Evolutionary conservation across 2,329 filamentous ascomycete species (phyloP), one percentile per base, ranked within the genome.

Genomic region (Teratosphaeriaceae sp.): DNA sequence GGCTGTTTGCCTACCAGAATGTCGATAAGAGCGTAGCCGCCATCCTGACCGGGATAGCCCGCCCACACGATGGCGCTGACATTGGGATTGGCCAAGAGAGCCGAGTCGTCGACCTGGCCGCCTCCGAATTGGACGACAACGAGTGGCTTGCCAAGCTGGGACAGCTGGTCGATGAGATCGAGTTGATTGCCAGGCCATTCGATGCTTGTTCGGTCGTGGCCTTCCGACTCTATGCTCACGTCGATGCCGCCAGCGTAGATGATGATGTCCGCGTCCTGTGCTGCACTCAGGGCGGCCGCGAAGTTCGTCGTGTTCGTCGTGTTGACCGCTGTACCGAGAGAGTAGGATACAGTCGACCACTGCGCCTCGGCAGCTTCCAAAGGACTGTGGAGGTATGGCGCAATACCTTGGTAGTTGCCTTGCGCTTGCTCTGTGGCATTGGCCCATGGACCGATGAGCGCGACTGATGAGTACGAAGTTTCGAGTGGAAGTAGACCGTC

Each of bases 371-470:
- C 45, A 2, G 50, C 53, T n/a, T 35, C 30, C 12, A 56, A 39
- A 2, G 53, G 54, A 33, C 48, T 50, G 33, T 44, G 44, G 3
- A 52, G 39, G 40, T 51, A 55, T 4, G 49, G 51, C 13, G 54
- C 37, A 8, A 38, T 43, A 12, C 16, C 44, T 26, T 19, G 16
- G 26, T 27, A 46, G 50, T 74, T 75, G 1, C 44, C 44, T 24
- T 38, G 40, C 27, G 43, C 50, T 74, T 75, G 1, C 11, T 59
- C 63, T 0, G 73, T 74, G 7, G 72, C 72, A 38, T 75, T 75
- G 3, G 72, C 75, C 66, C 75, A 80, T 19, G 70, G 70, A 0
- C 76, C 77, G 19, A 80, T 61, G 34, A 80, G 62, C 1, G 73
- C 76, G 2, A 80, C 61, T 3, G 60, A 65, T 2, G 57, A 51